Conservation (phyloP, 345 rosid species). For the Citrus medica region DNA sequence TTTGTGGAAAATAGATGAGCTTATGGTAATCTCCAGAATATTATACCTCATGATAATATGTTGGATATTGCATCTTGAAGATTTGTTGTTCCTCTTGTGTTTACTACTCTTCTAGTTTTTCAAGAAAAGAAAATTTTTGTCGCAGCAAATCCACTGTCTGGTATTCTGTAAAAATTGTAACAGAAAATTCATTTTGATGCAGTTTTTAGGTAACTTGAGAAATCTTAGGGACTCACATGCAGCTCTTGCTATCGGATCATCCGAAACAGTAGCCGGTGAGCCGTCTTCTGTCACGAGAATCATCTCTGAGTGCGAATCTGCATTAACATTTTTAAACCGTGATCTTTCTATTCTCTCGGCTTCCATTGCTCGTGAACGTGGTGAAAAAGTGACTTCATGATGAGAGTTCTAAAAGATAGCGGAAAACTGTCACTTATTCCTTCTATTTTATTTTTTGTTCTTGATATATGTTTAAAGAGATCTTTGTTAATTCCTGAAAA, state of each 20-base stretch:
- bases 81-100: background rate
- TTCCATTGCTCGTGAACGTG: conserved; percentile 76
- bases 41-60: background rate
- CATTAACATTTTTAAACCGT: conserved; percentile 73
- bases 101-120: background rate
- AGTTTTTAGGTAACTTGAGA: conserved; percentile 95
- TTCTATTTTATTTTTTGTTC: background rate
- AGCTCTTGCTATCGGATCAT: conserved; percentile 84
- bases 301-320: conserved; percentile 88
- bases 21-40: background rate
- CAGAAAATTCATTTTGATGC: conserved; percentile 16
- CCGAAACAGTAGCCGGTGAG: conserved; percentile 80
- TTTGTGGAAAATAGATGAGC: background rate
- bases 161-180: conserved; percentile 1
- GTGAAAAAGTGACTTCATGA: conserved; percentile 36
- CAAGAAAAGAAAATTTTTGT: background rate
- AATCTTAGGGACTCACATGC: conserved; percentile 93
- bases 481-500: background rate
- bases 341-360: conserved; percentile 90
- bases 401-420: background rate
- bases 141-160: background rate
- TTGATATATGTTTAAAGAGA: background rate
- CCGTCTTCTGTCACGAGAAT: conserved; percentile 86
- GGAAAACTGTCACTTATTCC: background rate
- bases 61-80: background rate